Base-by-base conservation (phyloP, 2,329 filamentous ascomycete species). In the Aspergillus clavatus region DNA sequence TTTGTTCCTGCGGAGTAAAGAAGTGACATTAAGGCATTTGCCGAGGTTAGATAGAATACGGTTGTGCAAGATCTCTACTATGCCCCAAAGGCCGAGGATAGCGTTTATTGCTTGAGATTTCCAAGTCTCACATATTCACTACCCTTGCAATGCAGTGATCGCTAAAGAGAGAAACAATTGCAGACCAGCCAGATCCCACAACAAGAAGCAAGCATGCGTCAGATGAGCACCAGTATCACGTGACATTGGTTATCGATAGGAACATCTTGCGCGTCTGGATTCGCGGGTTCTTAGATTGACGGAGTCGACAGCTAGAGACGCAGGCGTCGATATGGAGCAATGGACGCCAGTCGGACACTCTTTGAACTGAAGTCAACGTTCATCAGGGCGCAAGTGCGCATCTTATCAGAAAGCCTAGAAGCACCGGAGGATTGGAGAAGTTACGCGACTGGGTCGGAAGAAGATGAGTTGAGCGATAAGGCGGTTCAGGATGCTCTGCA, bases 281-380 rank as follows among this genome's bases (percentile, higher is more conserved):
- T 5, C 5, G 4, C 5, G 4, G 23, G 23, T 24, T 24, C 36
- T 24, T 38, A 6, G 24, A 19, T 11, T 16, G 23, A 38, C 14
- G 33, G 29, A 31, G 35, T 21, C 31, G 18, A 14, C 8, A 6
- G 12, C 11, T 35, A 16, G 19, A 16, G 31, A 35, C 18, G 31
- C 16, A 35, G 39, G 27, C 21, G 45, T 51, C 50, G 43, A 47
- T 44, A 53, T 56, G 52, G 46, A 41, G 54, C 38, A 23, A 72
- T 72, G 69, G 67, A 69, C 44, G 62, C 61, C 29, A 57, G 59
- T 45, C 60, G 60, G 43, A 77, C 75, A 1, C 69, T 80, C 37
- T 64, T 72, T 16, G 72, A 76, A 47, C 56, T 75, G 29, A 80
- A 80, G 51, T 68, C 72, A 5, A 57, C 68, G 11, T 80, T 80